phyloP scores from a whole-genome alignment of 352 stramenopile genomes.

The Phytophthora vignae region DNA sequence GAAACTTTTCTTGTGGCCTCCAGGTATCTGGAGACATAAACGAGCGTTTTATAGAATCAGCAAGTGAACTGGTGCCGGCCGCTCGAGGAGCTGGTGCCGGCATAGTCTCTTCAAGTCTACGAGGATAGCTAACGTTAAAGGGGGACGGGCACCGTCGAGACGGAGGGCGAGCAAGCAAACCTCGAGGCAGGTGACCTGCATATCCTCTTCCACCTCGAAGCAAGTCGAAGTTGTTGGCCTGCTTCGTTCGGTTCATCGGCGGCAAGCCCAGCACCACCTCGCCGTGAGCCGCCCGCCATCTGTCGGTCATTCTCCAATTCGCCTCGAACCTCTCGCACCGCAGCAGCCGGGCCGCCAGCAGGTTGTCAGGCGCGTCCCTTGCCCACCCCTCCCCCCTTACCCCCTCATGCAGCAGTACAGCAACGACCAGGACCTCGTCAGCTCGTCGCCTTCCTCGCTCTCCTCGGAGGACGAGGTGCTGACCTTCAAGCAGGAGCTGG shows the following conservation, averaged over 20 bases:
- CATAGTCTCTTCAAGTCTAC: background rate
- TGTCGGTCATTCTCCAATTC: constrained; percentile 28
- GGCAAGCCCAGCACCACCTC: constrained; percentile 12
- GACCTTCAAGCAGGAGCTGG: constrained; percentile 40
- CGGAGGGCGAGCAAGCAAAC: constrained; percentile 29
- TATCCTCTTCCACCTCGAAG: constrained; percentile 11
- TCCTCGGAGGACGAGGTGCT: constrained; percentile 33
- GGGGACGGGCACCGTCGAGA: constrained; percentile 28
- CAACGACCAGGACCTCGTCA: constrained; percentile 24
- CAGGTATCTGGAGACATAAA: constrained; percentile 17
- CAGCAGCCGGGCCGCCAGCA: no score
- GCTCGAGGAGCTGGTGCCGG: background rate
- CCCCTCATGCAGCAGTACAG: constrained; percentile 36
- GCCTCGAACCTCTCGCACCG: constrained; percentile 15
- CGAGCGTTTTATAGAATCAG: constrained; percentile 6
- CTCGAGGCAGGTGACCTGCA: constrained; percentile 4
- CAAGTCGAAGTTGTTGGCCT: background rate
- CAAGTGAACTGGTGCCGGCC: background rate
- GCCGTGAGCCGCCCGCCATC: background rate
- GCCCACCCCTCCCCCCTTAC: background rate
- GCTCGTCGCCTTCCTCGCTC: constrained; percentile 31
- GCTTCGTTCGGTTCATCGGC: constrained; percentile 13
- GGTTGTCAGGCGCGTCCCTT: no score
- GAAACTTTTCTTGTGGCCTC: constrained; percentile 32
- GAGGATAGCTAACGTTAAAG: background rate